phyloP scores from a whole-genome alignment of 805 yeast genomes.

The Hermanozyma aechmeae region DNA sequence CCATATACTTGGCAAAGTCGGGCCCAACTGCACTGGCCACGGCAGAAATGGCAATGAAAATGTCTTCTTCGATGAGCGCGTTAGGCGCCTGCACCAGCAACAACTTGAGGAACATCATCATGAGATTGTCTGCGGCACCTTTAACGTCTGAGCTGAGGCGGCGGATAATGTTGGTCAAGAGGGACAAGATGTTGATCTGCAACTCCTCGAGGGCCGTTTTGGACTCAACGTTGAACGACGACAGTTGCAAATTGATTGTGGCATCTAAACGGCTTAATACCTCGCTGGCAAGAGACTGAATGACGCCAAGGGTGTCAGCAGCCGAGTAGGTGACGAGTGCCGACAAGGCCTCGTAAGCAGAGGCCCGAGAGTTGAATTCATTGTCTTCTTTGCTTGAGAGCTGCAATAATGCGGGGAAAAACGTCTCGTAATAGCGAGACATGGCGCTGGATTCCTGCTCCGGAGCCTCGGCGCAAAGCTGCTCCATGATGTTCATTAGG shows the following conservation, averaged over 20 bases:
- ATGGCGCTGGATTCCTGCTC: constrained; percentile 47
- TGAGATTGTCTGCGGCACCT: constrained; percentile 70
- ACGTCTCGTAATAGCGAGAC: constrained; percentile 60
- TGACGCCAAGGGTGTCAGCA: constrained; percentile 54
- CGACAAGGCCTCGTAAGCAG: constrained; percentile 93
- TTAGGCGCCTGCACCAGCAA: constrained; percentile 50
- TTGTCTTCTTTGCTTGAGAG: constrained; percentile 70
- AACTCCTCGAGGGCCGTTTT: constrained; percentile 76
- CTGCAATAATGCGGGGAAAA: constrained; percentile 62
- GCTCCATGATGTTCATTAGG: constrained; percentile 83
- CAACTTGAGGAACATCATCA: constrained; percentile 73
- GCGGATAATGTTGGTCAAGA: constrained; percentile 76
- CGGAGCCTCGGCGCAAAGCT: constrained; percentile 49
- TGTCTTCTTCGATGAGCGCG: constrained; percentile 86
- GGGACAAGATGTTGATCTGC: constrained; percentile 71
- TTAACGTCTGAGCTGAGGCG: constrained; percentile 60
- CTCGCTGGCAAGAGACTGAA: constrained; percentile 67
- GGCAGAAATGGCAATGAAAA: constrained; percentile 85
- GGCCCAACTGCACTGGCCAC: constrained; percentile 74
- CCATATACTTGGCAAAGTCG: constrained; percentile 67
- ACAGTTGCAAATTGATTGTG: constrained; percentile 49
- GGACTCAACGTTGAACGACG: constrained; percentile 59
- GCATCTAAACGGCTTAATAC: constrained; percentile 63
- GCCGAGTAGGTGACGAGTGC: constrained; percentile 72
- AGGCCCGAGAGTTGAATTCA: constrained; percentile 81